Percentiles rank a stretch among this genome's conserved stretches.
Evolutionary conservation across 148 eudicot genomes (phyloP).

Genomic region (Rhododendron ovatum): DNA sequence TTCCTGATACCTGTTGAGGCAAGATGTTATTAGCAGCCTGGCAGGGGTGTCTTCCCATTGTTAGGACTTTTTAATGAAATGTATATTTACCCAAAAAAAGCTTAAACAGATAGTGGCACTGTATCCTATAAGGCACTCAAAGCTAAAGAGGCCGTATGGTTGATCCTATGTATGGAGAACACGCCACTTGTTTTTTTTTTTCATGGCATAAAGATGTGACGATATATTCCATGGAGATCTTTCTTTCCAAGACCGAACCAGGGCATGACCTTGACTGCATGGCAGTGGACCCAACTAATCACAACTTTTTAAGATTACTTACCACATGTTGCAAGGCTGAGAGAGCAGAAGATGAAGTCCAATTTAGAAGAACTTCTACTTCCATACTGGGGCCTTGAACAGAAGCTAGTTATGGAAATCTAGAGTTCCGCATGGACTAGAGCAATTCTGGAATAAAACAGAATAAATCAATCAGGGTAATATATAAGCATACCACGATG

Average conservation of each 20-base stretch:
- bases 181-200: background rate
- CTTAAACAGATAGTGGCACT: background rate
- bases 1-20: background rate
- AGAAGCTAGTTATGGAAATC: background rate
- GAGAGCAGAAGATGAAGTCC: constrained; percentile 1
- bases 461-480: constrained; percentile 4
- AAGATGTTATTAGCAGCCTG: too few species aligned
- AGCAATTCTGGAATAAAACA: constrained; percentile 6
- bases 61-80: too few species aligned
- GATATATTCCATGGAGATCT: background rate
- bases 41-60: too few species aligned
- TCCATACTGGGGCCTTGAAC: background rate
- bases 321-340: constrained; percentile 2
- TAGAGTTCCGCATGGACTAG: background rate
- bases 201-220: background rate
- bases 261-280: background rate
- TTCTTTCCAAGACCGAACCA: background rate
- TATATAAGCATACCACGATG: constrained; percentile 76
- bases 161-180: background rate
- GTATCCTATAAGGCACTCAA: background rate
- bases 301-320: background rate
- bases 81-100: background rate
- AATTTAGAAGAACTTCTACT: background rate
- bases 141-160: background rate
- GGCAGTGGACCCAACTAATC: background rate